Percentiles rank a stretch among this genome's conserved stretches.
These are phyloP conservation scores for Plectosphaerella plurivora DNA, from an alignment of 2,329 filamentous ascomycete genomes.

Conservation along the genomic window DNA sequence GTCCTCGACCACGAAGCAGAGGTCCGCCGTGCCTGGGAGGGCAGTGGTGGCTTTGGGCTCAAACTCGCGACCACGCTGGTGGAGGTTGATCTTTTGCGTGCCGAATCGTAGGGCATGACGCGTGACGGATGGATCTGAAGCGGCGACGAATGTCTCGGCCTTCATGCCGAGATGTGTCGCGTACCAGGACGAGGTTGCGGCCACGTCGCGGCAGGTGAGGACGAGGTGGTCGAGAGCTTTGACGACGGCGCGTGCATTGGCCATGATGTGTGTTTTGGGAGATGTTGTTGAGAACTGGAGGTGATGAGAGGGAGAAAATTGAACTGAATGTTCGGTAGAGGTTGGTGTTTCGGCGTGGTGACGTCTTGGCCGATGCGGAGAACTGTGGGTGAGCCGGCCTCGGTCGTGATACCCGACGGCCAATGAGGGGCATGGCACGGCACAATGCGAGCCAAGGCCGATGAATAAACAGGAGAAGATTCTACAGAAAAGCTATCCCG, in stretches of 20 bases:
- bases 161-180: slow-evolving; percentile 52
- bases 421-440: too few relatives aligned
- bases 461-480: too few relatives aligned
- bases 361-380: too few relatives aligned
- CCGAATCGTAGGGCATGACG: slow-evolving; percentile 55
- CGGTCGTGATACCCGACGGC: too few relatives aligned
- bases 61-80: slow-evolving; percentile 53
- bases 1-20: slow-evolving; percentile 54
- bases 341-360: too few relatives aligned
- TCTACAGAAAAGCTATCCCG: too few relatives aligned
- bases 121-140: slow-evolving; percentile 24
- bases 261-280: background rate
- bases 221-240: slow-evolving; percentile 56
- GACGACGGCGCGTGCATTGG: slow-evolving; percentile 17
- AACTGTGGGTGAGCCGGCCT: too few relatives aligned
- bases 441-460: too few relatives aligned
- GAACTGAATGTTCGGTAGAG: too few relatives aligned
- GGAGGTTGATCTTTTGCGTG: slow-evolving; percentile 57
- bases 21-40: slow-evolving; percentile 51
- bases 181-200: slow-evolving; percentile 50
- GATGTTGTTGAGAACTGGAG: background rate
- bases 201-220: slow-evolving; percentile 49
- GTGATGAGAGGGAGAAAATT: background rate
- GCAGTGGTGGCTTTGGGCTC: slow-evolving; percentile 53
- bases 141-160: slow-evolving; percentile 43